These are phyloP conservation scores for Candida ovalis DNA, from an alignment of 805 yeast species.

Conservation along the genomic window DNA sequence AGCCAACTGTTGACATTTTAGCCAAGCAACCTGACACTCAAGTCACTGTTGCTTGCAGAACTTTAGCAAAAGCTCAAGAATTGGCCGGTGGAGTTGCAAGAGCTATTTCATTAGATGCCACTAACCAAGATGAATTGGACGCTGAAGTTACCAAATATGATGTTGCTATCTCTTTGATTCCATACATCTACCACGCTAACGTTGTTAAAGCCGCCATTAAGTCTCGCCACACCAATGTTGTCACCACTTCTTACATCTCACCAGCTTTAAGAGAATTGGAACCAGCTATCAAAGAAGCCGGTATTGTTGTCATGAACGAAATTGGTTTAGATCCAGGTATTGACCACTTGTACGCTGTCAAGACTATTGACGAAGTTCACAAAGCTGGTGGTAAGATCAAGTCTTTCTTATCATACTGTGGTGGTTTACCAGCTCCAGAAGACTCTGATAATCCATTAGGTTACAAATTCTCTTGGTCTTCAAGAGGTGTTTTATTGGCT, in stretches of 20 bases:
- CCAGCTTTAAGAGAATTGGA: slow-evolving; percentile 87
- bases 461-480: slow-evolving; percentile 98
- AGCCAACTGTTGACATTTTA: slow-evolving; percentile 95
- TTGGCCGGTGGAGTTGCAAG: slow-evolving; percentile 77
- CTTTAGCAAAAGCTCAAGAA: slow-evolving; percentile 77
- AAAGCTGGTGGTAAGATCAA: slow-evolving; percentile 84
- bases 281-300: slow-evolving; percentile 86
- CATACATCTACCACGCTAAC: slow-evolving; percentile 88
- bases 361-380: slow-evolving; percentile 97
- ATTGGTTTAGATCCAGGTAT: slow-evolving; percentile 99
- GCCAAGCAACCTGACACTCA: slow-evolving; percentile 72
- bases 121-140: slow-evolving; percentile 73
- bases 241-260: slow-evolving; percentile 95
- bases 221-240: slow-evolving; percentile 77
- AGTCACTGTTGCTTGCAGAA: slow-evolving; percentile 97
- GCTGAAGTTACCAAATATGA: slow-evolving; percentile 74
- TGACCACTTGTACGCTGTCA: slow-evolving; percentile 97
- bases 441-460: slow-evolving; percentile 97
- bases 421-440: slow-evolving; percentile 98
- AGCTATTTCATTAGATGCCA: slow-evolving; percentile 88
- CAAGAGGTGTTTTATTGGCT: slow-evolving; percentile 95
- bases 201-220: slow-evolving; percentile 94
- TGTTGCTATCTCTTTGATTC: slow-evolving; percentile 89
- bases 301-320: slow-evolving; percentile 97
- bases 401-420: slow-evolving; percentile 94